A percentile compares a stretch with the other conserved stretches of the same genome.
Evolutionary conservation across 805 yeast genomes (phyloP).

Genomic region (Candida oleophila): DNA sequence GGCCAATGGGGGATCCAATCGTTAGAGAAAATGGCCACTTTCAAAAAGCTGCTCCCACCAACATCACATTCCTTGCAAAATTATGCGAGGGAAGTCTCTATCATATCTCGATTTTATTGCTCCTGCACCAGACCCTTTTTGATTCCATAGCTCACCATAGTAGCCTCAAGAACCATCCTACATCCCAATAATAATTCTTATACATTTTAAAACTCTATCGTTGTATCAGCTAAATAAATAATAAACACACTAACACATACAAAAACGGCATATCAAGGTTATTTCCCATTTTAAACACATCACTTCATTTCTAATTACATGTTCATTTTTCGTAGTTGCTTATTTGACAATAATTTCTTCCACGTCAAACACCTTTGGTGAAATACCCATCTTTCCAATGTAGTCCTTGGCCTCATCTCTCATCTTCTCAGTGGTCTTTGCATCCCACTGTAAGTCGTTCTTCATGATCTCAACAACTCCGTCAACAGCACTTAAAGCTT

Average conservation of each 20-base stretch:
- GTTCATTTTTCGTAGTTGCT: not conserved
- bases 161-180: too few relatives aligned
- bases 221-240: not conserved
- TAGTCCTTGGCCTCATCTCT: conserved; percentile 51
- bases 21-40: too few relatives aligned
- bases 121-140: too few relatives aligned
- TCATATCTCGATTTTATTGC: too few relatives aligned
- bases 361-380: conserved; percentile 17
- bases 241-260: not conserved
- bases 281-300: too few relatives aligned
- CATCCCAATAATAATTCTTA: not conserved
- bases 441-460: conserved; percentile 73
- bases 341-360: conserved; percentile 16
- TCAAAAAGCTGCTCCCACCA: too few relatives aligned
- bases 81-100: too few relatives aligned
- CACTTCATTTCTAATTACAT: not conserved
- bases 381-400: conserved; percentile 62
- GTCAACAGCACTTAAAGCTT: conserved; percentile 77
- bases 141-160: too few relatives aligned
- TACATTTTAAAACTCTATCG: not conserved
- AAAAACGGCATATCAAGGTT: too few relatives aligned
- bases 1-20: too few relatives aligned
- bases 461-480: conserved; percentile 86
- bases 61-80: too few relatives aligned
- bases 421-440: conserved; percentile 54